Conservation (phyloP, 2,329 filamentous ascomycete genomes). For the Colletotrichum cordylinicola region DNA sequence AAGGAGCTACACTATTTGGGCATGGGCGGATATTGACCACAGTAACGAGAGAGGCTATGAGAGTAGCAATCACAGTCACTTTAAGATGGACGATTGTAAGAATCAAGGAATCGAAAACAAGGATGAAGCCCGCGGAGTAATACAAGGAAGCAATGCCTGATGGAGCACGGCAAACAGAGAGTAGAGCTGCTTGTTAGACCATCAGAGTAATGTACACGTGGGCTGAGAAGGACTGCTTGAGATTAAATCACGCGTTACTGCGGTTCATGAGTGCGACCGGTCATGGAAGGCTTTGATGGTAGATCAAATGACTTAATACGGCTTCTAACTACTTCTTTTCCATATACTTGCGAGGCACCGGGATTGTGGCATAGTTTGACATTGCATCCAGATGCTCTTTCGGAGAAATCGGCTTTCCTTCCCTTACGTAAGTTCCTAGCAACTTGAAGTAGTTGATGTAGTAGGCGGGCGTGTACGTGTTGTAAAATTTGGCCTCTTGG, state of each 20-base stretch:
- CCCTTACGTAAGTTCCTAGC: background rate
- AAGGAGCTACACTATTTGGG: background rate
- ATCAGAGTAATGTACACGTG: background rate
- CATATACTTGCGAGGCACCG: background rate
- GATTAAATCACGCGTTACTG: background rate
- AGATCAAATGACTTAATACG: background rate
- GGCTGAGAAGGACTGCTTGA: background rate
- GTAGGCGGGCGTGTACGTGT: conserved; percentile 26
- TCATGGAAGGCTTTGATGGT: background rate
- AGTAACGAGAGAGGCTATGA: background rate
- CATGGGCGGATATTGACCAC: background rate
- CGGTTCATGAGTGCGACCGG: background rate
- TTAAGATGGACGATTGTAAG: background rate
- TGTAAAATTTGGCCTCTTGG: conserved; percentile 28
- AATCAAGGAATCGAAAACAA: background rate
- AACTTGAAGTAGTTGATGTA: conserved; percentile 19
- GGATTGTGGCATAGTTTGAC: background rate
- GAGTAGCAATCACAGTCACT: background rate
- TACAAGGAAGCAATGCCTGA: background rate
- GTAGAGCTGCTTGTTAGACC: background rate
- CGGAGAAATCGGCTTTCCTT: background rate
- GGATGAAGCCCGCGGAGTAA: background rate
- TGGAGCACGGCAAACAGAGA: background rate
- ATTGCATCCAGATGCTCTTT: background rate
- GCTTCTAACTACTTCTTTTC: background rate